Evolutionary conservation across 139 green algal genomes (phyloP), one percentile per base, ranked within the genome.

Genomic region (Chlorella sp.): DNA sequence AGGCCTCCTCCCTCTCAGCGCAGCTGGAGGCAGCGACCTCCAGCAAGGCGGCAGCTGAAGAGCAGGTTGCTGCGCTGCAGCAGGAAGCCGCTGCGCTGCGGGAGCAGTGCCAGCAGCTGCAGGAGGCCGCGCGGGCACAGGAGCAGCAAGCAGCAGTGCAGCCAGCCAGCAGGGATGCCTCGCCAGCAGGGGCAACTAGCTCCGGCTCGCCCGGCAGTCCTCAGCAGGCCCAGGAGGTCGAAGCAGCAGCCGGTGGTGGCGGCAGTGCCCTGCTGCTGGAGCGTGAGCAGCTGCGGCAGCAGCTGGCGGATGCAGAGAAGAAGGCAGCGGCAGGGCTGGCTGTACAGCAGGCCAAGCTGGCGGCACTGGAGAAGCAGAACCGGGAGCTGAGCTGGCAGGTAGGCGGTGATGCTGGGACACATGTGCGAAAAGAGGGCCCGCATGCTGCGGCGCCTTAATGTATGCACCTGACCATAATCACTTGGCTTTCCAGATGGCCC

Each of bases 361-460:
- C 71, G 0, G 71, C 86, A 2, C 83, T 89, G 71, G 84, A 90
- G 68, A 90, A 90, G 76, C 85, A 90, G 56, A 90, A 90, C 69
- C 75, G 76, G 25, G 87, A 90, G 74, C 83, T 90, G 39, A 80
- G 80, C 85, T 89, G 85, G 85, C 85, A 89, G 80, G 85, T 89
- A 15, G 9, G 51, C 21, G n/a, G n/a, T n/a, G n/a, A n/a, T n/a
- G n/a, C n/a, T n/a, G n/a, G n/a, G n/a, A n/a, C n/a, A n/a, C n/a
- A n/a, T n/a, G n/a, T n/a, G n/a, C n/a, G n/a, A 51, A 51, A 51
- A 51, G 7, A 60, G 51, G 51, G 51, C 12, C 9, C 21, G 44
- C 13, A 60, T 60, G 51, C 12, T 15, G 51, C 51, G 51, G 2
- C 21, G 51, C 51, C 51, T 6, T 51, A n/a, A n/a, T n/a, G n/a